Base-by-base conservation (phyloP, 2,329 filamentous ascomycete genomes). In the Colletotrichum navitas region DNA sequence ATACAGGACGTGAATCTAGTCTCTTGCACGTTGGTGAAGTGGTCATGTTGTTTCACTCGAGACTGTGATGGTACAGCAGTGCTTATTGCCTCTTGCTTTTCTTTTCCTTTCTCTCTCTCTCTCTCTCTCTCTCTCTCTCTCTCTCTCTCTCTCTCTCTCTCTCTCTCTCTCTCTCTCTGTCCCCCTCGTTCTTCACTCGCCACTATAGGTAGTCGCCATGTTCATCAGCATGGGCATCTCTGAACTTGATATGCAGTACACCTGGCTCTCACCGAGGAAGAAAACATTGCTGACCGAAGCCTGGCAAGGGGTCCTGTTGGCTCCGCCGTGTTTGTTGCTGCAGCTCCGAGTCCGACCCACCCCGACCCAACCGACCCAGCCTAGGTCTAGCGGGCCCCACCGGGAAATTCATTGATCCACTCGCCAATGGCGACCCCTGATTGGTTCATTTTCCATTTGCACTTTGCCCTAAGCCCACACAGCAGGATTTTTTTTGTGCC, bases 401-500 rank as follows among this genome's bases (percentile, higher is more conserved):
- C 47, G 5, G 47, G 32, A 41, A 52, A 29, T 52, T 52, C 16
- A 45, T 41, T 47, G 65, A 66, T 49, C 47, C 47, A 36, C 41
- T n/a, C 6, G 16, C 12, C 3, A 26, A 11, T 2, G 12, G 3
- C 39, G 18, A 12, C 8, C 18, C 21, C 12, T 55, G 63, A 49
- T 59, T 59, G 45, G 41, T 26, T 12, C 41, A 47, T 16, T 12
- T 18, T 2, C 26, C 18, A 32, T 6, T 5, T 16, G 34, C 60
- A 29, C 24, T 52, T 52, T 63, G 60, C 60, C 60, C 60, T 63
- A 63, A 63, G 60, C 64, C 64, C 56, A 62, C 64, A 60, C 41
- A 66, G 54, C 56, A 52, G 47, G 32, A 62, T 41, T 68, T 54
- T 63, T 68, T 62, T 51, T 68, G 55, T 68, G 49, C 65, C n/a